These are phyloP conservation scores for Ustilago curta DNA, from an alignment of 1,284 basidiomycete species.

Conservation along the genomic window DNA sequence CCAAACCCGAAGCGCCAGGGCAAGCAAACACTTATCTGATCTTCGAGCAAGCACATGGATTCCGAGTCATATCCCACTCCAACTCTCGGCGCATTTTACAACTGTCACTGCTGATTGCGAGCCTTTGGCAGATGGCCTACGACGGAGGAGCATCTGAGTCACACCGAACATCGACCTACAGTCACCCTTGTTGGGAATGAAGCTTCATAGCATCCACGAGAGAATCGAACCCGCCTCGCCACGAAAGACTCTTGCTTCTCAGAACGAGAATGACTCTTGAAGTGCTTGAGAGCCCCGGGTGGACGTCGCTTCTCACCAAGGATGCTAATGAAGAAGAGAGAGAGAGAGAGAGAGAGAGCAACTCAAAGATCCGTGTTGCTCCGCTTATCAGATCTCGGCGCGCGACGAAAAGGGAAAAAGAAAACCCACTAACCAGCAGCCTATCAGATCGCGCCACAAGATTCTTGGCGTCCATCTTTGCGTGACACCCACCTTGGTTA, in stretches of 20 bases:
- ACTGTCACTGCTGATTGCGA: no score
- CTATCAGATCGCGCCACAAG: constrained; percentile 28
- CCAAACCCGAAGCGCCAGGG: neutral
- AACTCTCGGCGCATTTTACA: no score
- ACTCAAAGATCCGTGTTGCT: constrained; percentile 29
- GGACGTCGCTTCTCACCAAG: neutral
- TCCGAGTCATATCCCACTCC: neutral
- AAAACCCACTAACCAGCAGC: constrained; percentile 5
- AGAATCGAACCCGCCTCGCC: no score
- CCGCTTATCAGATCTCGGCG: constrained; percentile 41
- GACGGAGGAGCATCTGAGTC: no score
- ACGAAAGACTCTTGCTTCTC: no score
- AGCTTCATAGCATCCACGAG: no score
- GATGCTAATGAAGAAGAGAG: neutral
- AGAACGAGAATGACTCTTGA: no score
- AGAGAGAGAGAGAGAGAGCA: neutral
- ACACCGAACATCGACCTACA: no score
- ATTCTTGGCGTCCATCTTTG: constrained; percentile 6
- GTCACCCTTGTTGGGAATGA: no score
- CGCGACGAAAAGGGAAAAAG: neutral
- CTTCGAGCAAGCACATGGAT: neutral
- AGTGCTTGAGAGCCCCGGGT: no score
- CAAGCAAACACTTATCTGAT: neutral
- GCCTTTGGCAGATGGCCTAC: neutral
- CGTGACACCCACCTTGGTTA: neutral